Base-by-base conservation (phyloP, 345 rosid species). In the Eucalyptus coolabah region DNA sequence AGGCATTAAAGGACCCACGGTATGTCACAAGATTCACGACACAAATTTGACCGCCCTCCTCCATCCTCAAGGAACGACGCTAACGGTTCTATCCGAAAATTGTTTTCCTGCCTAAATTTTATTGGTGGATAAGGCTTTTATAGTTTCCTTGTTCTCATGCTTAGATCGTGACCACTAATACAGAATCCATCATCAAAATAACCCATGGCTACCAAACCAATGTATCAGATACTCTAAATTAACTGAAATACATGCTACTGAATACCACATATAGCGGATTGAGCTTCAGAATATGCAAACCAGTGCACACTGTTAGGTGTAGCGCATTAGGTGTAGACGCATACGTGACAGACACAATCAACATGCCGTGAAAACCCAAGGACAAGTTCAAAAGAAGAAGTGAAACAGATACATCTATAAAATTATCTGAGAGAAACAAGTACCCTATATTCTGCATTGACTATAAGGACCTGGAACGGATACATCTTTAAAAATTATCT, bases 241-340 rank as follows among this genome's bases (percentile, higher is more conserved):
- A 69, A 34, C 2, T 17, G 81, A 69, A 69, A 69, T 9, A 34
- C 4, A 3, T 9, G 24, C 44, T 69, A 72, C 18, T 72, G 44
- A 34, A 72, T 34, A 72, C 82, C 26, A 2, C 2, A 0, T 72
- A 34, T 2, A 72, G 14, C 44, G 19, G 9, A 69, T 69, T 34
- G 81, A 69, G 0, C 24, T 34, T 69, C 44, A 69, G 21, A 72
- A 18, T 9, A 72, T 0, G 44, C 44, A 18, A 34, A 34, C 82
- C 26, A 0, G 44, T 72, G 44, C 82, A 72, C 7, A 0, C 82
- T 51, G 59, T 77, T 37, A 77, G 83, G 83, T 21, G 45, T 0
- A 37, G 16, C 0, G 0, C 47, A 37, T 0, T 37, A 77, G 83
- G 83, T 21, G 45, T 0, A 37, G 16, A 77, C 0, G 0, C 47